phyloP scores from a whole-genome alignment of 148 eudicot species.

The Suaeda aralocaspica region DNA sequence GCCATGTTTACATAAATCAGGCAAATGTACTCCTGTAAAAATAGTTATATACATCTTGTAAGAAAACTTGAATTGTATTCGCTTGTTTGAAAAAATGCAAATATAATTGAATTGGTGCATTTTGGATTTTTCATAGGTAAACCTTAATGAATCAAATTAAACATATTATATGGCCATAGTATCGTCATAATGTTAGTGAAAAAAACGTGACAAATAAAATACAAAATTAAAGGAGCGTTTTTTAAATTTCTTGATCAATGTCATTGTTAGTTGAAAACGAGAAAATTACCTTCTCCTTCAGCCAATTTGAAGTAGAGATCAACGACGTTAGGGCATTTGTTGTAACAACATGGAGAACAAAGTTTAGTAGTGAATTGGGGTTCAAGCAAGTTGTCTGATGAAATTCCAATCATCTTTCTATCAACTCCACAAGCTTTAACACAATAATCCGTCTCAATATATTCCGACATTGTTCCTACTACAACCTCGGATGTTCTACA shows the following conservation, averaged over 20 bases:
- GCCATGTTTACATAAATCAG: slow-evolving; percentile 48
- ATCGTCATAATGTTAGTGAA: too few species aligned
- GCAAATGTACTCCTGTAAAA: slow-evolving; percentile 61
- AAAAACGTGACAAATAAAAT: too few species aligned
- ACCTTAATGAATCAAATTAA: too few species aligned
- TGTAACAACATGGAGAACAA: slow-evolving; percentile 62
- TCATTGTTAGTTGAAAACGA: too few species aligned
- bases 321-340: slow-evolving; percentile 70
- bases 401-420: slow-evolving; percentile 57
- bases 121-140: too few species aligned
- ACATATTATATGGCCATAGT: too few species aligned
- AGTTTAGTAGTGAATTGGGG: slow-evolving; percentile 49
- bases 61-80: too few species aligned
- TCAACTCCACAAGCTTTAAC: slow-evolving; percentile 67
- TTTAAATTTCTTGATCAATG: too few species aligned
- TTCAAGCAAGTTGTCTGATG: slow-evolving; percentile 62
- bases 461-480: slow-evolving; percentile 53
- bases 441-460: slow-evolving; percentile 68
- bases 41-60: background rate
- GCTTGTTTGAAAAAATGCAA: too few species aligned
- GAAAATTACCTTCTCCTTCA: slow-evolving; percentile 88
- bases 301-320: slow-evolving; percentile 85
- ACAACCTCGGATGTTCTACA: slow-evolving; percentile 74
- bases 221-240: too few species aligned
- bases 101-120: too few species aligned